These are phyloP conservation scores for Ophiostoma australiae DNA, from an alignment of 2,329 filamentous ascomycete species.

Conservation along the genomic window DNA sequence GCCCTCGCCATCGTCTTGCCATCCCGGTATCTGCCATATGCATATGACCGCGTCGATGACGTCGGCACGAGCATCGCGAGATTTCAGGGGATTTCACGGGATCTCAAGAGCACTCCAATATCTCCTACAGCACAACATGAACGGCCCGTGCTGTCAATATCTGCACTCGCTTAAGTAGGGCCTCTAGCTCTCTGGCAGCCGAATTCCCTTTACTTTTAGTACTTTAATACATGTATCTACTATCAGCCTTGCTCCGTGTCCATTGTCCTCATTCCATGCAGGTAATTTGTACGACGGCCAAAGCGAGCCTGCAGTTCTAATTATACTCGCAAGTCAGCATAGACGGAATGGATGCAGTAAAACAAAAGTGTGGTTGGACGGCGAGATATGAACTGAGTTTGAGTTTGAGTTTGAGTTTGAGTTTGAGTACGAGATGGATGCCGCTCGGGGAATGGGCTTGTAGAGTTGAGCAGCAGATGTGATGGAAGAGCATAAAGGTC, in stretches of 20 bases:
- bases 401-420: no score
- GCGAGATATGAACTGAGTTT: no score
- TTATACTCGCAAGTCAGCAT: not conserved
- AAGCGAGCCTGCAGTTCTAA: not conserved
- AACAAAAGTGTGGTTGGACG: no score
- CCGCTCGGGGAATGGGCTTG: no score
- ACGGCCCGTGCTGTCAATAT: not conserved
- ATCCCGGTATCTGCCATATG: no score
- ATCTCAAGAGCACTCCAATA: no score
- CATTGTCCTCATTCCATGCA: not conserved
- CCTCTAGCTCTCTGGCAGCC: not conserved
- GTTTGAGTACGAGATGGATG: no score
- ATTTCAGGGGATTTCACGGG: not conserved
- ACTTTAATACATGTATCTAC: not conserved
- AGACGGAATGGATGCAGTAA: no score
- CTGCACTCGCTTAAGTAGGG: not conserved
- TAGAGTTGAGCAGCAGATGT: no score
- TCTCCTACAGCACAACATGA: not conserved
- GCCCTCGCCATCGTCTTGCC: no score
- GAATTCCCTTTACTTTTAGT: not conserved
- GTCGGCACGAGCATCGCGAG: not conserved
- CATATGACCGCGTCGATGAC: not conserved
- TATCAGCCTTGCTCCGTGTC: not conserved
- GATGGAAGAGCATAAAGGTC: no score
- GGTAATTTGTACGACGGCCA: not conserved